A percentile compares a stretch with the other conserved stretches of the same genome.
Evolutionary conservation across 345 rosid species (phyloP).

Genomic region (Clarkia xantiana): DNA sequence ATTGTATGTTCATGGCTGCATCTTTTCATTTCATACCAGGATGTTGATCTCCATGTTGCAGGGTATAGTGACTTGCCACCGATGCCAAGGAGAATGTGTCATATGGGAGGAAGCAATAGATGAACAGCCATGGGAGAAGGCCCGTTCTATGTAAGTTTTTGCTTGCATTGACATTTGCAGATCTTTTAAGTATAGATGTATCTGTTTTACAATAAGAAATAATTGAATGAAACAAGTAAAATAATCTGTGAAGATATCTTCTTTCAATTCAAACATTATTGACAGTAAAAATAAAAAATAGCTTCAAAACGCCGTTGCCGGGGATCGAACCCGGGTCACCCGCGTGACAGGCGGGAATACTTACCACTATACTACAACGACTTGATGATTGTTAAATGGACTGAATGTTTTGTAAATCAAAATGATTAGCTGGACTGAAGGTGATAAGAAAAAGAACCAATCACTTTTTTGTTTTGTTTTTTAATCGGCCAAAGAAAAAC

Average conservation of each 20-base stretch:
- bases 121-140: slow-evolving; percentile 92
- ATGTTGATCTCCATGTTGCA: slow-evolving; percentile 10
- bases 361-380: slow-evolving; percentile 95
- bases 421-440: too few species aligned
- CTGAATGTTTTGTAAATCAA: too few species aligned
- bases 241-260: too few species aligned
- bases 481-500: too few species aligned
- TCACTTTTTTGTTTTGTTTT: too few species aligned
- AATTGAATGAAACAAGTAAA: not conserved
- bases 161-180: not conserved
- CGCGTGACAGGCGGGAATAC: slow-evolving; percentile 96
- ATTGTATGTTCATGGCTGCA: too few species aligned
- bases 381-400: too few species aligned
- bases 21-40: not conserved
- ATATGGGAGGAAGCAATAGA: slow-evolving; percentile 94
- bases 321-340: slow-evolving; percentile 97
- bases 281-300: too few species aligned
- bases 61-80: slow-evolving; percentile 73
- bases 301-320: slow-evolving; percentile 48
- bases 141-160: slow-evolving; percentile 53
- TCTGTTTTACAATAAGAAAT: not conserved
- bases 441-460: too few species aligned
- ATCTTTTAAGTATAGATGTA: not conserved
- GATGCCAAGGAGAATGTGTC: slow-evolving; percentile 81
- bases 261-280: too few species aligned